Evolutionary conservation across 129 eudicot genomes (phyloP).

Genomic region (Flaveria trinervia): DNA sequence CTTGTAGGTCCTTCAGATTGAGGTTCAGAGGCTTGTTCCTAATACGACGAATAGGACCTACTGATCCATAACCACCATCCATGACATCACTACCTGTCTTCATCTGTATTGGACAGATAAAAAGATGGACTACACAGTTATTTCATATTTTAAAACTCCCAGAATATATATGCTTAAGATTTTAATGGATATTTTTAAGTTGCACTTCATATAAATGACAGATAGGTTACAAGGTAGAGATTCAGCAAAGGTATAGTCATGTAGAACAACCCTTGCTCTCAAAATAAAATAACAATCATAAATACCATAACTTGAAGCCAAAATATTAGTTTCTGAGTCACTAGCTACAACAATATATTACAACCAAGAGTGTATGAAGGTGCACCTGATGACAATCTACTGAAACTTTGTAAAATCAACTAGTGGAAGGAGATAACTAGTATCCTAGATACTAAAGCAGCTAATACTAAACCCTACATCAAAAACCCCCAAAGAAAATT

Average conservation of each 20-base stretch:
- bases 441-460: background rate
- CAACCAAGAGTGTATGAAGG: too few relatives aligned
- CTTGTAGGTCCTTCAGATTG: slow-evolving; percentile 12
- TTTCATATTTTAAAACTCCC: background rate
- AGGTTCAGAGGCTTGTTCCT: slow-evolving; percentile 55
- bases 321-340: too few relatives aligned
- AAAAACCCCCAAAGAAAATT: background rate
- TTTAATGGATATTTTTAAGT: too few relatives aligned
- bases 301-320: too few relatives aligned
- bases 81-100: slow-evolving; percentile 49
- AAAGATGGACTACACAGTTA: background rate
- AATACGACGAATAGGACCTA: slow-evolving; percentile 76
- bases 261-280: too few relatives aligned
- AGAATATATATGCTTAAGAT: background rate
- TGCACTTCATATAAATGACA: too few relatives aligned
- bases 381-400: too few relatives aligned
- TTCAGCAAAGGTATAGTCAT: too few relatives aligned
- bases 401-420: background rate
- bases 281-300: too few relatives aligned
- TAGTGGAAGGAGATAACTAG: background rate
- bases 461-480: background rate
- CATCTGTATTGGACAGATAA: slow-evolving; percentile 38
- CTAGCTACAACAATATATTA: too few relatives aligned
- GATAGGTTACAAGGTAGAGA: too few relatives aligned
- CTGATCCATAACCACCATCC: slow-evolving; percentile 63